phyloP scores from a whole-genome alignment of 805 yeast genomes.

The Monosporozyma siamensis region DNA sequence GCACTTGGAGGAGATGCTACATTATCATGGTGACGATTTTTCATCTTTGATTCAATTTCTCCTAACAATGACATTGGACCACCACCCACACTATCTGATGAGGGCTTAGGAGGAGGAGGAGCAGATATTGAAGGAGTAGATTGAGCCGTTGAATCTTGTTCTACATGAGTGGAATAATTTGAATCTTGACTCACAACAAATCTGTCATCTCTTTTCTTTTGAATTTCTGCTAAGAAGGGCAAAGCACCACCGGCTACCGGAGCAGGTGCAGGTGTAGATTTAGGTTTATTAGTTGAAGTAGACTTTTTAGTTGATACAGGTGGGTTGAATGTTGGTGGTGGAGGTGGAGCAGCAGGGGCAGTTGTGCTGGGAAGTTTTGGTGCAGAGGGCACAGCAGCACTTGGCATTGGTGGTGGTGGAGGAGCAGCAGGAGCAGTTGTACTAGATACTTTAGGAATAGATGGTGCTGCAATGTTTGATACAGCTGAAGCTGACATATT shows the following conservation, averaged over 20 bases:
- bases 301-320: conserved; percentile 16
- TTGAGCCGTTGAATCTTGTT: conserved; percentile 12
- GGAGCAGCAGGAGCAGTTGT: conserved; percentile 14
- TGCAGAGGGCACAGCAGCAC: conserved; percentile 25
- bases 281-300: too few species aligned
- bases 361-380: conserved; percentile 22
- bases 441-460: conserved; percentile 13
- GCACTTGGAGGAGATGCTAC: conserved; percentile 6
- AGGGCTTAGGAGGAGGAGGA: conserved; percentile 10
- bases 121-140: conserved; percentile 16
- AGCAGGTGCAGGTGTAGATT: conserved; percentile 17
- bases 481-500: conserved; percentile 12
- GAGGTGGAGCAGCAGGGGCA: conserved; percentile 20
- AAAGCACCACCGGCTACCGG: conserved; percentile 32
- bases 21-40: conserved; percentile 9
- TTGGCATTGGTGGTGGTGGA: conserved; percentile 9
- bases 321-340: conserved; percentile 16
- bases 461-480: conserved; percentile 13
- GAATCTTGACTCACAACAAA: conserved; percentile 35
- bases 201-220: conserved; percentile 39
- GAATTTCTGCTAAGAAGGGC: conserved; percentile 44
- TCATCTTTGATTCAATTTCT: conserved; percentile 25
- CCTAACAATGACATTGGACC: conserved; percentile 23
- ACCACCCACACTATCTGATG: conserved; percentile 15
- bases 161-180: conserved; percentile 19